These are phyloP conservation scores for Metschnikowia kofuensis DNA, from an alignment of 805 yeast genomes.

Conservation along the genomic window DNA sequence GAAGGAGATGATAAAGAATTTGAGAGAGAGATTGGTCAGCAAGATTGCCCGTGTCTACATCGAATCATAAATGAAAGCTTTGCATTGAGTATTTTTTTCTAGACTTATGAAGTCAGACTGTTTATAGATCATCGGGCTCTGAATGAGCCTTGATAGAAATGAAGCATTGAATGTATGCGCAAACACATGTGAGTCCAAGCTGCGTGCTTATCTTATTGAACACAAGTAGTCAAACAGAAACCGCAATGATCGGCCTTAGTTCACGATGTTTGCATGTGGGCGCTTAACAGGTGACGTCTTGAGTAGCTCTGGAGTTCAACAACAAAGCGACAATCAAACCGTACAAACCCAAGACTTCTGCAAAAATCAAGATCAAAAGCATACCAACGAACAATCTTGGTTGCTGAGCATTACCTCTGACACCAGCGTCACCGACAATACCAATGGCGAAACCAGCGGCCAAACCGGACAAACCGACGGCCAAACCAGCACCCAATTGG, in stretches of 20 bases:
- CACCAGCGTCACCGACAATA: constrained; percentile 99
- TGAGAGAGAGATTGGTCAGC: constrained; percentile 32
- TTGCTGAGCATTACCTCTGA: constrained; percentile 96
- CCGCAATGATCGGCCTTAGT: not conserved
- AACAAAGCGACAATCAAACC: constrained; percentile 97
- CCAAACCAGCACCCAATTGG: constrained; percentile 96
- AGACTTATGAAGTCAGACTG: constrained; percentile 8
- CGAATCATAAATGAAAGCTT: constrained; percentile 5
- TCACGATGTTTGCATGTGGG: not conserved
- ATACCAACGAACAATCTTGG: constrained; percentile 98
- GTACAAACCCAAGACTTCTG: constrained; percentile 97
- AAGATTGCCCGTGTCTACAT: constrained; percentile 37
- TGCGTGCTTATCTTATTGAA: not conserved
- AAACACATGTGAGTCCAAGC: not conserved
- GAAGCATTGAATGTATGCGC: constrained; percentile 11
- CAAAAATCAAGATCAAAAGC: constrained; percentile 97
- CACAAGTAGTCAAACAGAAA: not conserved
- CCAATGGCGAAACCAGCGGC: constrained; percentile 99
- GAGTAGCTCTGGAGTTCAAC: constrained; percentile 96
- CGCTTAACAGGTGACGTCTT: constrained; percentile 76
- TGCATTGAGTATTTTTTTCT: constrained; percentile 10
- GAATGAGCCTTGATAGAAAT: constrained; percentile 14
- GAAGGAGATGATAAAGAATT: constrained; percentile 21
- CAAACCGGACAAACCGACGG: constrained; percentile 94
- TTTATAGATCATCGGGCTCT: constrained; percentile 9